Evolutionary conservation across 257 asterid species (phyloP), one percentile per base, ranked within the genome.

Genomic region (Salvia hispanica): DNA sequence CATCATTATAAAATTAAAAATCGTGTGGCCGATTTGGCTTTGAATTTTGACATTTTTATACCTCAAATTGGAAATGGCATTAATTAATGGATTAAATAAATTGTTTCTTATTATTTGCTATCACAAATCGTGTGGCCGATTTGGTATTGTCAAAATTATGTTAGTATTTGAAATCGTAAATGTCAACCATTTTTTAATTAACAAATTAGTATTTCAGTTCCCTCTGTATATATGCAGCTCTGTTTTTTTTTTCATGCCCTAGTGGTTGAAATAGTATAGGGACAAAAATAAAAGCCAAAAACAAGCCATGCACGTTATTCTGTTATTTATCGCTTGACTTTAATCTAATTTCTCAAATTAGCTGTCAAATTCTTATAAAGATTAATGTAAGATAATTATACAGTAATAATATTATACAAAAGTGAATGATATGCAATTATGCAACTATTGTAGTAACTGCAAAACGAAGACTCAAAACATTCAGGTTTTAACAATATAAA

Each of bases 111-210:
- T 56, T 62, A 0, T 0, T 2, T 62, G 42, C 34, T 15, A 28
- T 72, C 33, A 9, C 36, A 52, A 33, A 36, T 16, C 44, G 14
- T 14, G 36, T 45, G 0, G 40, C 28, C 44, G 7, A 25, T 25
- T 62, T 14, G 46, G 1, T 34, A 42, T 60, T 44, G 36, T 55
- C 36, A 18, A 50, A 59, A 37, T 3, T 63, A 25, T 54, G 55
- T 45, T 72, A 64, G 60, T 71, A 39, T 72, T 72, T 72, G 71
- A 72, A 63, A 63, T 72, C 64, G 36, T 13, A 39, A 48, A 28
- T 66, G 72, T 72, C 72, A 64, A 64, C 50, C 69, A 7, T 14
- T 58, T 50, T 50, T 50, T 8, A 51, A 59, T 16, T 2, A 28
- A 16, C 50, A 43, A 25, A 25, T 1, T 25, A 25, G 31, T 25